Conservation (phyloP, 192 early-diverging fungal species). For the Gryganskiella cystojenkinii region DNA sequence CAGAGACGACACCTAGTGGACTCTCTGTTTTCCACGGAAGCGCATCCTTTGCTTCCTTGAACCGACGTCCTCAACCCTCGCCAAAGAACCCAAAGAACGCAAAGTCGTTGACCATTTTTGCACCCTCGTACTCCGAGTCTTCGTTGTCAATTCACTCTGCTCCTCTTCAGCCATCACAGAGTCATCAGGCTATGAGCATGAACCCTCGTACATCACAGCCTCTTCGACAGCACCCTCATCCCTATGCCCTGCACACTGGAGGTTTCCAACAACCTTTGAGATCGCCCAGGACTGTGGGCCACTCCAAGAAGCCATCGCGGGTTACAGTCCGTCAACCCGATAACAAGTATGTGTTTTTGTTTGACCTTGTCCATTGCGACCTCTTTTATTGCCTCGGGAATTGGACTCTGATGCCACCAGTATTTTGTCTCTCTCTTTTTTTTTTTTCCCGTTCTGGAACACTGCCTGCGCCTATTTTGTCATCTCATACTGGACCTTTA, state of each 20-base stretch:
- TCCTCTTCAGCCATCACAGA: conserved; percentile 57
- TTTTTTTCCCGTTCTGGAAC: conserved; percentile 19
- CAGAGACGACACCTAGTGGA: conserved; percentile 41
- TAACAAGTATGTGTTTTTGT: conserved; percentile 9
- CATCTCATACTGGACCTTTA: conserved; percentile 47
- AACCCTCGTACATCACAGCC: conserved; percentile 40
- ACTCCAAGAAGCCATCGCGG: conserved; percentile 31
- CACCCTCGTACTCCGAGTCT: conserved; percentile 60
- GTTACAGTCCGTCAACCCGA: conserved; percentile 29
- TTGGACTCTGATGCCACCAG: neutral
- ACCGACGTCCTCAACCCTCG: conserved; percentile 40
- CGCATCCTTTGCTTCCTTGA: conserved; percentile 31
- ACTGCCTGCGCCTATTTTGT: conserved; percentile 46
- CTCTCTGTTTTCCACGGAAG: conserved; percentile 48
- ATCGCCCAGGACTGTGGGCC: conserved; percentile 28
- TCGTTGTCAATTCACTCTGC: conserved; percentile 58
- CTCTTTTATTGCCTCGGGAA: neutral
- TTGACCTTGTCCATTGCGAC: neutral
- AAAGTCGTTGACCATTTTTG: conserved; percentile 60
- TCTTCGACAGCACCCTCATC: conserved; percentile 38
- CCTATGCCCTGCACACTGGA: conserved; percentile 21
- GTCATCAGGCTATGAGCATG: conserved; percentile 51
- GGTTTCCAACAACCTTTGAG: conserved; percentile 44
- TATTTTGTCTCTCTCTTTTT: neutral
- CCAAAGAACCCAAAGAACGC: conserved; percentile 59